Percentiles rank a stretch among this genome's conserved stretches.
Evolutionary conservation across 2,329 filamentous ascomycete species (phyloP).

Genomic region (Colletotrichum karsti): DNA sequence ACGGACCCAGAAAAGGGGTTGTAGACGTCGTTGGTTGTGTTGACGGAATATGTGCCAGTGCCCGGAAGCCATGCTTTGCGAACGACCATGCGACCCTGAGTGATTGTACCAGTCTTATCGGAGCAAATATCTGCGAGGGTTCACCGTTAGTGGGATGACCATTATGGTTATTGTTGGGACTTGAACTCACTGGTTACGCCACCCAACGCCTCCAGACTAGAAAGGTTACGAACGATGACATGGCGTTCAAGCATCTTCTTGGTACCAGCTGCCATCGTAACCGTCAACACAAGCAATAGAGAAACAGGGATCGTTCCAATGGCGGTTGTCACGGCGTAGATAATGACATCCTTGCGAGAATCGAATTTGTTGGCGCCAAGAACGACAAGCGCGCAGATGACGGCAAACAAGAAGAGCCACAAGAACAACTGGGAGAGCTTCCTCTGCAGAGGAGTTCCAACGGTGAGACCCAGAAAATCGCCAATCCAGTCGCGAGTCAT

Average conservation of each 20-base stretch:
- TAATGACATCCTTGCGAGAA: constrained; percentile 47
- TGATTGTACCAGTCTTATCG: constrained; percentile 66
- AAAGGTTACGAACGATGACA: constrained; percentile 61
- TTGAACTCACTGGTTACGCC: constrained; percentile 49
- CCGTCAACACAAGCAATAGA: constrained; percentile 63
- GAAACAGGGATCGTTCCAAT: constrained; percentile 62
- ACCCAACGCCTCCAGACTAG: constrained; percentile 61
- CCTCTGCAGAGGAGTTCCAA: constrained; percentile 74
- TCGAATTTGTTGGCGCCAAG: constrained; percentile 51
- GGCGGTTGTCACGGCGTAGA: constrained; percentile 54
- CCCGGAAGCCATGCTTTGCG: constrained; percentile 61
- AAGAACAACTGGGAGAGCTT: constrained; percentile 76
- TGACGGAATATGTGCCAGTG: constrained; percentile 55
- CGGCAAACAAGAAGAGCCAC: constrained; percentile 69
- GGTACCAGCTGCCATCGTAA: constrained; percentile 66
- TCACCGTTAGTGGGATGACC: too few relatives aligned
- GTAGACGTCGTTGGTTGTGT: constrained; percentile 61
- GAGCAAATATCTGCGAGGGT: constrained; percentile 62
- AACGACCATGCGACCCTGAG: constrained; percentile 62
- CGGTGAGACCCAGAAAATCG: constrained; percentile 56
- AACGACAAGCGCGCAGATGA: constrained; percentile 54
- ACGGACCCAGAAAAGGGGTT: constrained; percentile 65
- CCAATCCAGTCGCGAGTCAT: constrained; percentile 48
- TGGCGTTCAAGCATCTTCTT: constrained; percentile 62
- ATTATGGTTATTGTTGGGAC: too few relatives aligned